Evolutionary conservation across 371 early-diverging fungal genomes (phyloP).

Genomic region (Lichtheimia ramosa): DNA sequence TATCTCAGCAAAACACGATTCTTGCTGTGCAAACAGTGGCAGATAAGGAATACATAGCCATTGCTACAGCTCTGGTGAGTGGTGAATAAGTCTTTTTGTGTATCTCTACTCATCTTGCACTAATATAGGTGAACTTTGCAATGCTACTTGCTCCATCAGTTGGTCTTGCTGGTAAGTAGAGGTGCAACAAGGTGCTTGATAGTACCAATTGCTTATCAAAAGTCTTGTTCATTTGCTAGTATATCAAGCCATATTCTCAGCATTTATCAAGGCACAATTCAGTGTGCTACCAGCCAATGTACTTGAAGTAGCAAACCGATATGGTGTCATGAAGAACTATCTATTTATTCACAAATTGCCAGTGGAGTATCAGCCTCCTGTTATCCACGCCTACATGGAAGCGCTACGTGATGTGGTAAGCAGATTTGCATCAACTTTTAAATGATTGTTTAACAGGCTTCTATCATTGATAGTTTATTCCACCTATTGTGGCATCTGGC

Average conservation of each 20-base stretch:
- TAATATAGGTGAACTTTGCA: constrained; percentile 21
- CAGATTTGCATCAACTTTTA: no score
- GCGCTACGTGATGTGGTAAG: constrained; percentile 45
- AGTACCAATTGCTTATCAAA: no score
- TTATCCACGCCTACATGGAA: constrained; percentile 55
- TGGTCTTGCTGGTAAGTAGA: constrained; percentile 22
- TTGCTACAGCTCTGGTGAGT: constrained; percentile 54
- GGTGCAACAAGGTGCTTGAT: no score
- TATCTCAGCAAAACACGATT: constrained; percentile 63
- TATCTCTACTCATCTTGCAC: neutral
- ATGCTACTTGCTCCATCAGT: constrained; percentile 38
- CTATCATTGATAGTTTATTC: neutral
- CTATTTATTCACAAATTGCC: constrained; percentile 28
- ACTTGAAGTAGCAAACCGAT: constrained; percentile 16
- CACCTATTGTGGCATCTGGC: neutral
- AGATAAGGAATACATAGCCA: constrained; percentile 52
- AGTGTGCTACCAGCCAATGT: constrained; percentile 12
- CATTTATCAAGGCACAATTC: constrained; percentile 21
- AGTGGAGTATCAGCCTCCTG: constrained; percentile 23
- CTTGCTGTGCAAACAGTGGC: constrained; percentile 60
- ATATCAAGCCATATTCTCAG: constrained; percentile 26
- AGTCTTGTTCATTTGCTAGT: neutral
- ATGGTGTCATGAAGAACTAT: constrained; percentile 30
- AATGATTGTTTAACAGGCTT: no score
- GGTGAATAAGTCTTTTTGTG: neutral